phyloP scores from a whole-genome alignment of 495 filamentous ascomycete genomes.

The Tetracladium setigerum region DNA sequence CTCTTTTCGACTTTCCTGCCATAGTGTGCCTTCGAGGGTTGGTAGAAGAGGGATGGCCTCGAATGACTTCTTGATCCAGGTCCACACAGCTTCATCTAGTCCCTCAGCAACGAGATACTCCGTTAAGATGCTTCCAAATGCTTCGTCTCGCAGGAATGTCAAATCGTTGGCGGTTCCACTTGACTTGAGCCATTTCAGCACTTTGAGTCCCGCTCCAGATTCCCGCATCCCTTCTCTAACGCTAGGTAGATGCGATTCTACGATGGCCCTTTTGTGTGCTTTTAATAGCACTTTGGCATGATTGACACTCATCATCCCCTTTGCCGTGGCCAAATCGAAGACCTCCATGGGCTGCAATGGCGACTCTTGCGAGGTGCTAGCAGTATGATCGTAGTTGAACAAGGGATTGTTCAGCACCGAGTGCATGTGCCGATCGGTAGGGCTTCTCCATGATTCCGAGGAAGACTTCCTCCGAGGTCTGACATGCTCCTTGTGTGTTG shows the following conservation, averaged over 20 bases:
- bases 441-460: constrained; percentile 7
- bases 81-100: constrained; percentile 19
- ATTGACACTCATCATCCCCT: constrained; percentile 17
- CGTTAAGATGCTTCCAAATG: constrained; percentile 19
- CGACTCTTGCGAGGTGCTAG: too few relatives aligned
- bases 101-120: constrained; percentile 31
- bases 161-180: constrained; percentile 17
- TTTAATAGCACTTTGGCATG: constrained; percentile 13
- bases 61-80: constrained; percentile 21
- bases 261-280: constrained; percentile 13
- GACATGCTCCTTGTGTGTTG: neutral
- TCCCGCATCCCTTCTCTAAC: constrained; percentile 21
- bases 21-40: neutral
- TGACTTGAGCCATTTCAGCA: constrained; percentile 33
- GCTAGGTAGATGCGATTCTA: constrained; percentile 9
- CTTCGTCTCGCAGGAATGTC: constrained; percentile 14
- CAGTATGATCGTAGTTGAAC: constrained; percentile 17
- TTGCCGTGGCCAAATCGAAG: constrained; percentile 26
- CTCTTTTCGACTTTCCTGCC: neutral
- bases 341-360: constrained; percentile 22
- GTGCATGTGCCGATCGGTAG: constrained; percentile 42
- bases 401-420: constrained; percentile 53
- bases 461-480: constrained; percentile 7
- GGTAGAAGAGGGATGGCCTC: neutral
- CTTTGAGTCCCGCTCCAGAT: constrained; percentile 21